Evolutionary conservation across 2,329 filamentous ascomycete genomes (phyloP).

Genomic region (Pyricularia grisea): DNA sequence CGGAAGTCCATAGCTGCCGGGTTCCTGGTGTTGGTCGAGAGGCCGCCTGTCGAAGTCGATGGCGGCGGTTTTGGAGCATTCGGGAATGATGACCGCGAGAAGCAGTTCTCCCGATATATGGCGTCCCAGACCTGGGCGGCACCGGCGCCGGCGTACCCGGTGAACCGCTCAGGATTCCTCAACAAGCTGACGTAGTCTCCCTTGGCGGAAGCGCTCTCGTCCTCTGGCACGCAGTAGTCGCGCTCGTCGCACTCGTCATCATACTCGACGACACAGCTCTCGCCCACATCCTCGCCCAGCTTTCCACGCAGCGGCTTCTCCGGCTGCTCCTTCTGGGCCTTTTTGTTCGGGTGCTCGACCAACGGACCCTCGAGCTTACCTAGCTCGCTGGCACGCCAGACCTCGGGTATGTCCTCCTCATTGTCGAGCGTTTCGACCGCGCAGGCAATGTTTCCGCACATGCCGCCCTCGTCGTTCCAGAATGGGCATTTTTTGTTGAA

Average conservation of each 20-base stretch:
- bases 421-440: constrained; percentile 92
- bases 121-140: constrained; percentile 91
- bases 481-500: constrained; percentile 94
- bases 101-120: constrained; percentile 96
- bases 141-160: constrained; percentile 79
- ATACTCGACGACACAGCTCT: constrained; percentile 95
- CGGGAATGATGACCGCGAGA: constrained; percentile 59
- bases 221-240: constrained; percentile 94
- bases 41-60: constrained; percentile 22
- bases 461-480: constrained; percentile 85
- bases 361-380: constrained; percentile 87
- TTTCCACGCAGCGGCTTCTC: constrained; percentile 70
- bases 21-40: constrained; percentile 17
- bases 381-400: constrained; percentile 87
- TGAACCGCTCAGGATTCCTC: constrained; percentile 91
- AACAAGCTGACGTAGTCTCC: constrained; percentile 94
- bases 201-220: constrained; percentile 76
- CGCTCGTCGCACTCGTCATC: constrained; percentile 95
- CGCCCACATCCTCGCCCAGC: constrained; percentile 77
- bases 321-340: constrained; percentile 60
- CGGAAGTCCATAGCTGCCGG: constrained; percentile 52
- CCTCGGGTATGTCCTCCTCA: constrained; percentile 83
- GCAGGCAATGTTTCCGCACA: constrained; percentile 96
- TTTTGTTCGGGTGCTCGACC: constrained; percentile 77
- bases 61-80: constrained; percentile 45